Evolutionary conservation across 345 rosid species (phyloP), one percentile per base, ranked within the genome.

Genomic region (Populus pruinosa): DNA sequence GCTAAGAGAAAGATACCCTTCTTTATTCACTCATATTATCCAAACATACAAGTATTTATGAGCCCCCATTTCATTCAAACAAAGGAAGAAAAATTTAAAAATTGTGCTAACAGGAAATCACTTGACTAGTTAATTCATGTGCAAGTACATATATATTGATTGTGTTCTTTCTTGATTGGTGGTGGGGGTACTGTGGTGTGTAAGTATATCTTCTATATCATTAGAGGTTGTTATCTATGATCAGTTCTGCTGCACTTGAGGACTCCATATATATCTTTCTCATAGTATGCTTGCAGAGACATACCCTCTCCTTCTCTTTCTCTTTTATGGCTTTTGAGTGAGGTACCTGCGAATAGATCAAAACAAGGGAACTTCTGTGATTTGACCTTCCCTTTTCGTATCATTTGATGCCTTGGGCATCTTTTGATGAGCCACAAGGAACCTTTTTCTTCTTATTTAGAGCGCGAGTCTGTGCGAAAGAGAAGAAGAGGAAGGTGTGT

Each of bases 1-100:
- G 72, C 76, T 63, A 71, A 77, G 81, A 85, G 80, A 89, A 85
- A 85, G 88, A 86, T 85, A 76, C 87, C 89, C 82, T 44, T 83
- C 86, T 85, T 89, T 86, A 39, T 83, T 79, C 82, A 74, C 80
- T 75, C 77, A 69, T 33, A 33, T 82, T 83, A 83, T 87, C 90
- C 86, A 73, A 72, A 69, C 36, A 49, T 27, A 27, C 5, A 73
- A n/a, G 13, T 50, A 78, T 38, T 72, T 68, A 77, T 72, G 39
- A n/a, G 64, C 39, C 41, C 35, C 0, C 50, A 14, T 47, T 47
- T 47, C 11, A 41, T 10, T 41, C 4, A 41, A 11, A 62, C 29
- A 23, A 18, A 62, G 12, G 27, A 21, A 10, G 23, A 8, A 62
- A 62, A 61, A 61, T 1, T 20, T 0, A n/a, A 8, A 61, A 27